These are phyloP conservation scores for Clonostachys byssicola DNA, from an alignment of 2,329 filamentous ascomycete genomes.

Conservation along the genomic window DNA sequence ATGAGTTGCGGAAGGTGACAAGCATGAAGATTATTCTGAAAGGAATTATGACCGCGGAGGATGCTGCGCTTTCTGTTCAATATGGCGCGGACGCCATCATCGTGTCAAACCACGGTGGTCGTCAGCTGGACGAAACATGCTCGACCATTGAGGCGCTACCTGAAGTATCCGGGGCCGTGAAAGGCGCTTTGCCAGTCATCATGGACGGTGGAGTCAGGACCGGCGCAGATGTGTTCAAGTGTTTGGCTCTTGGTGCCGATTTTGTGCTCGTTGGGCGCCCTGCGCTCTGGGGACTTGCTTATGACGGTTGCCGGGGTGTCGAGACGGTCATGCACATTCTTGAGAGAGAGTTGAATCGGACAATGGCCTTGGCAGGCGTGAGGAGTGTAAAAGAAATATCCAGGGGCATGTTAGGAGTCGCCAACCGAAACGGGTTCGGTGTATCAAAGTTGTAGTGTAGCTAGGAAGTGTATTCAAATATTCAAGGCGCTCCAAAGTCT, in stretches of 20 bases:
- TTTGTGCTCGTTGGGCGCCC: constrained; percentile 26
- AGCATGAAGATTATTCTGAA: constrained; percentile 18
- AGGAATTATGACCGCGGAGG: constrained; percentile 20
- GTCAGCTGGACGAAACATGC: constrained; percentile 37
- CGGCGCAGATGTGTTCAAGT: constrained; percentile 18
- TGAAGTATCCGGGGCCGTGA: constrained; percentile 41
- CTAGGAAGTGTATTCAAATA: too few species aligned
- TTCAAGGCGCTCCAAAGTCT: too few species aligned
- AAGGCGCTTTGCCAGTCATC: constrained; percentile 17
- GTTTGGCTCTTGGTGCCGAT: constrained; percentile 15
- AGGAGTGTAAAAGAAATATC: constrained; percentile 1
- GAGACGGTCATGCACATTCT: constrained; percentile 6
- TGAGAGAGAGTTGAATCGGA: constrained; percentile 7
- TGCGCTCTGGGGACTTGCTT: constrained; percentile 9
- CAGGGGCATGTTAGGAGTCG: constrained; percentile 4
- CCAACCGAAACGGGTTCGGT: constrained; percentile 3
- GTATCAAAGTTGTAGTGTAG: constrained; percentile 4
- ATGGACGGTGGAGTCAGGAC: constrained; percentile 16
- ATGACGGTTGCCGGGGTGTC: constrained; percentile 7
- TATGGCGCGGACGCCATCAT: constrained; percentile 16
- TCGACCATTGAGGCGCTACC: constrained; percentile 34
- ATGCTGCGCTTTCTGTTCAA: constrained; percentile 18
- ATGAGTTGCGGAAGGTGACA: constrained; percentile 11
- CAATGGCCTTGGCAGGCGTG: constrained; percentile 6
- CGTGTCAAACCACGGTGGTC: constrained; percentile 35